Percentiles rank a stretch among this genome's conserved stretches.
Conservation (phyloP, 495 filamentous ascomycete genomes). For the Penicillium taxi region DNA sequence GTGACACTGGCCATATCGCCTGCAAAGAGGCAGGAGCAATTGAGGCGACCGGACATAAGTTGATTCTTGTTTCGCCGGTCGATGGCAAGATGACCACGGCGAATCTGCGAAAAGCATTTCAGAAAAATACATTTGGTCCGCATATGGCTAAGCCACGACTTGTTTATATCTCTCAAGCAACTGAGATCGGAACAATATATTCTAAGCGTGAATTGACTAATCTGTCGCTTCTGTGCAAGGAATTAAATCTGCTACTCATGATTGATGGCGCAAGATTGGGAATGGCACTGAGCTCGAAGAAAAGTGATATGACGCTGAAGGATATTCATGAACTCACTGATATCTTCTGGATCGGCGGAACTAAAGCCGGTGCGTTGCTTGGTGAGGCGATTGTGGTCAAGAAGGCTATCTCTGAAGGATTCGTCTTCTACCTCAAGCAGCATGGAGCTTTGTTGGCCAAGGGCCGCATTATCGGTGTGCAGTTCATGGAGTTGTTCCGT, state of each 20-base stretch:
- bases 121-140: constrained; percentile 36
- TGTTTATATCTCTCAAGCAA: constrained; percentile 39
- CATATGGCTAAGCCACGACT: constrained; percentile 39
- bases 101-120: constrained; percentile 27
- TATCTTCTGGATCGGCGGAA: constrained; percentile 43
- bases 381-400: constrained; percentile 39
- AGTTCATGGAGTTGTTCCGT: constrained; percentile 37
- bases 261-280: constrained; percentile 38
- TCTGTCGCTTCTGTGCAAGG: constrained; percentile 28
- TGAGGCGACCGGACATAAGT: constrained; percentile 40
- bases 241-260: constrained; percentile 27
- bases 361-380: constrained; percentile 36
- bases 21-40: constrained; percentile 40
- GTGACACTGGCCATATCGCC: constrained; percentile 36
- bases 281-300: constrained; percentile 27
- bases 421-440: constrained; percentile 39
- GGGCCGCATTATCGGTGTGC: constrained; percentile 34
- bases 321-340: constrained; percentile 34
- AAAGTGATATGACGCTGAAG: constrained; percentile 26
- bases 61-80: constrained; percentile 31
- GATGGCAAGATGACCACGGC: constrained; percentile 35
- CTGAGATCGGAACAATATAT: constrained; percentile 38
- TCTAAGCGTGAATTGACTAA: constrained; percentile 25
- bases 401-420: constrained; percentile 29
- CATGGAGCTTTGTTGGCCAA: constrained; percentile 40